These are phyloP conservation scores for Bathelium albidoporum DNA, from an alignment of 495 filamentous ascomycete genomes.

Conservation along the genomic window DNA sequence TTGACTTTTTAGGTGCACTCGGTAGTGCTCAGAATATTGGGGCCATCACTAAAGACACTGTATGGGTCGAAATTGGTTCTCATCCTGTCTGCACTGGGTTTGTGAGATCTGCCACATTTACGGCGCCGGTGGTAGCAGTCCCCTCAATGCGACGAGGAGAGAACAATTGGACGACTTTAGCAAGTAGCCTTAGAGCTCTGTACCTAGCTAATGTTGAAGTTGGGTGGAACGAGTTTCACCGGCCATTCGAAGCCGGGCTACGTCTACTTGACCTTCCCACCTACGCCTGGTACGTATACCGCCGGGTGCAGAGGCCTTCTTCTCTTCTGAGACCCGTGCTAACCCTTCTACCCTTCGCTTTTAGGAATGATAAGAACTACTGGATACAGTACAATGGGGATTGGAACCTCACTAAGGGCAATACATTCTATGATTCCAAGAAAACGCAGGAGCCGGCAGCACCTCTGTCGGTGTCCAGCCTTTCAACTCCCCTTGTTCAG, in stretches of 20 bases:
- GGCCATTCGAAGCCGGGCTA: slow-evolving; percentile 7
- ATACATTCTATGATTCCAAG: not conserved
- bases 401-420: not conserved
- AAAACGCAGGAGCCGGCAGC: not conserved
- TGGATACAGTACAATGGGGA: slow-evolving; percentile 59
- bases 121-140: no score
- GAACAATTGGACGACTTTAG: slow-evolving; percentile 11
- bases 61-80: slow-evolving; percentile 36
- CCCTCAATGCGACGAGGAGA: slow-evolving; percentile 4
- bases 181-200: slow-evolving; percentile 2
- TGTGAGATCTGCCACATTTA: no score
- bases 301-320: no score
- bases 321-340: no score
- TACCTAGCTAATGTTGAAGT: slow-evolving; percentile 10
- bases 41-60: slow-evolving; percentile 19
- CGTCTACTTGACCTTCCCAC: slow-evolving; percentile 42
- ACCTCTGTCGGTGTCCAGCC: not conserved
- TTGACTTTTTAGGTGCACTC: slow-evolving; percentile 60
- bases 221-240: slow-evolving; percentile 19
- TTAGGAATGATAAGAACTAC: slow-evolving; percentile 73
- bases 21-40: slow-evolving; percentile 13
- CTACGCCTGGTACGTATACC: slow-evolving; percentile 71
- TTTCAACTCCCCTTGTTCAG: slow-evolving; percentile 13
- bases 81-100: slow-evolving; percentile 29
- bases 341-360: no score